Conservation (phyloP, 1,284 basidiomycete species). For the Xerocomus amazonicus region DNA sequence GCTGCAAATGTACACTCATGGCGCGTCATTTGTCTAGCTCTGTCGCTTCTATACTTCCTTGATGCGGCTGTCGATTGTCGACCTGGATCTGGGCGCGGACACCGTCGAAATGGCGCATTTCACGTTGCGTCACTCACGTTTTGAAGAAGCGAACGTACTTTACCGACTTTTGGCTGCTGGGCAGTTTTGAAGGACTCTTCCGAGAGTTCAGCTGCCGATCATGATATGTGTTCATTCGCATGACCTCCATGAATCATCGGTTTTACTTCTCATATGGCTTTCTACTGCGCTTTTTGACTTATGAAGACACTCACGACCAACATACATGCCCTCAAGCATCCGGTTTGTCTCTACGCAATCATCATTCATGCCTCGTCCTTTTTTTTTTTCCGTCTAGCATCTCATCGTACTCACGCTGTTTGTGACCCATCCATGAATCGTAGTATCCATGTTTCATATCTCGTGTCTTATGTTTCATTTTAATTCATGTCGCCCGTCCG, state of each 20-base stretch:
- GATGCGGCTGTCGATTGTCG: conserved; percentile 59
- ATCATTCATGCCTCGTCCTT: background rate
- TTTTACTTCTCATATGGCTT: conserved; percentile 6
- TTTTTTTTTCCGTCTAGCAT: background rate
- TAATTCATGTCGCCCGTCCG: background rate
- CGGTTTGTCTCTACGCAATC: background rate
- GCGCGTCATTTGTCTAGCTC: conserved; percentile 40
- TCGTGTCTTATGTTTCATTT: background rate
- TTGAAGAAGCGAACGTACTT: conserved; percentile 69
- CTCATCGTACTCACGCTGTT: conserved; percentile 10
- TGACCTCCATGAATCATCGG: background rate
- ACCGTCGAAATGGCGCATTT: conserved; percentile 73
- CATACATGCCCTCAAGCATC: conserved; percentile 5
- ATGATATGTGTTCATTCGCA: background rate
- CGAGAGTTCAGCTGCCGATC: background rate
- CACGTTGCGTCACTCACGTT: conserved; percentile 60
- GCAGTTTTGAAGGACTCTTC: conserved; percentile 31
- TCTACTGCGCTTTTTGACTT: conserved; percentile 15
- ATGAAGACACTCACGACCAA: conserved; percentile 10
- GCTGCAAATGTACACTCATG: conserved; percentile 5
- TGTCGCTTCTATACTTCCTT: conserved; percentile 74
- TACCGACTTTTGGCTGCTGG: conserved; percentile 55
- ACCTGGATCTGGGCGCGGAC: conserved; percentile 57
- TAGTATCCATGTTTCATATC: conserved; percentile 3
- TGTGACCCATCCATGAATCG: conserved; percentile 11